Evolutionary conservation across 345 rosid species (phyloP), one percentile per base, ranked within the genome.

Genomic region (Microcos paniculata): DNA sequence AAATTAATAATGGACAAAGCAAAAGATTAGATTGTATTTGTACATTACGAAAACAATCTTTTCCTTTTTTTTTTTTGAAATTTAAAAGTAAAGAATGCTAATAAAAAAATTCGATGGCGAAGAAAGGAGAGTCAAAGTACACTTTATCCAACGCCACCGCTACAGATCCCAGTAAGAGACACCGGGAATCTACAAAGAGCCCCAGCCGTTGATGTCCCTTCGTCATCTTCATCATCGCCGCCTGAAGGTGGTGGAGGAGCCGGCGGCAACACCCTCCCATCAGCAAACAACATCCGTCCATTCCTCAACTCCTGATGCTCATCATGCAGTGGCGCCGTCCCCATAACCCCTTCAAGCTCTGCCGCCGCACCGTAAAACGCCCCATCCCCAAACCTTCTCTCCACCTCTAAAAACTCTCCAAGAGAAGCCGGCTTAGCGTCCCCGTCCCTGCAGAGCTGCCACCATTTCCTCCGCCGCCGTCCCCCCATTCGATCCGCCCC

Each of bases 341-440:
- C 84, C 82, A 77, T 83, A 58, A 80, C 87, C 24, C 85, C 90
- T 24, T 89, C 92, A 28, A 87, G 78, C 85, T 88, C 93, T 52
- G 85, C 80, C n/a, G 91, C 90, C 1, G 85, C 86, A 66, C 76
- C 84, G 46, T 76, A 90, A 61, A 87, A 85, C 12, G 85, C 86
- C 6, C 80, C 87, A 69, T 91, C 97, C 0, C 95, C 97, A 40
- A 87, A 92, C 83, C 97, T 86, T 80, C 98, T 72, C 78, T 94
- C 98, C 51, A 92, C 94, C 86, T 92, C 98, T 12, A 94, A 82
- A 80, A 90, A 94, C 81, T 94, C 98, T 1, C 92, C 97, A 8
- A 94, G 90, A 5, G 98, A 94, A 4, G 95, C 90, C 31, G 94
- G 90, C 72, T 84, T 90, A 2, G 85, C 81, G 38, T 80, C 90